phyloP scores from a whole-genome alignment of 345 rosid genomes.

The Eutrema heterophyllum region DNA sequence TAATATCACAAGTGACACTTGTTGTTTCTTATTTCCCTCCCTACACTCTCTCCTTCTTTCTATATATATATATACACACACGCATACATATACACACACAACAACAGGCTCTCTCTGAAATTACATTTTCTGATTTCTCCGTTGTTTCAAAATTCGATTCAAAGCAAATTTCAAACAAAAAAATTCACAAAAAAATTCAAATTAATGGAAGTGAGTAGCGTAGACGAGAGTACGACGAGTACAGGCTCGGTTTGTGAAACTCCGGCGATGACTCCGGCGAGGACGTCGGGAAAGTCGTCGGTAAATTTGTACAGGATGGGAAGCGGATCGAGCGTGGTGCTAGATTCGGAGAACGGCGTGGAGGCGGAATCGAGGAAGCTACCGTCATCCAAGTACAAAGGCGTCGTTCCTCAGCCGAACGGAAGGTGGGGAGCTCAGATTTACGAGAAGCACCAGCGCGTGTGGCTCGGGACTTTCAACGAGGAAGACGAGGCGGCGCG shows the following conservation, averaged over 20 bases:
- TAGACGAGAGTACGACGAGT: constrained; percentile 52
- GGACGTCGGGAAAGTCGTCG: constrained; percentile 30
- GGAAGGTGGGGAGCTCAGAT: constrained; percentile 99
- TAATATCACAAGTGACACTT: constrained; percentile 26
- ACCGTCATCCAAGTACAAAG: constrained; percentile 88
- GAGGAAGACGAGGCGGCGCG: constrained; percentile 86
- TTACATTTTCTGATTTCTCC: constrained; percentile 10
- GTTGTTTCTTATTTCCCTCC: constrained; percentile 31
- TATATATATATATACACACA: constrained; percentile 8
- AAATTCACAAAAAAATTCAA: not conserved
- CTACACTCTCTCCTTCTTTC: constrained; percentile 3
- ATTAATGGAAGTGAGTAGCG: constrained; percentile 50
- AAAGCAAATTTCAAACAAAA: not conserved
- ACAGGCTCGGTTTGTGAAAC: constrained; percentile 36
- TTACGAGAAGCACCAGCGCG: constrained; percentile 95
- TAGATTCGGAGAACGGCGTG: constrained; percentile 57
- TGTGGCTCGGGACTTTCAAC: constrained; percentile 96
- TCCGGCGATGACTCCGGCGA: constrained; percentile 17
- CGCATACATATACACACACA: not conserved
- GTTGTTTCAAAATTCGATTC: not conserved
- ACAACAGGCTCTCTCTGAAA: constrained; percentile 10
- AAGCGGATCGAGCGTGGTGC: constrained; percentile 54
- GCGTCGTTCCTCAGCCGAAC: constrained; percentile 96
- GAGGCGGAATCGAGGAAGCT: constrained; percentile 88
- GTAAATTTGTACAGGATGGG: constrained; percentile 48